Conservation (phyloP, 164 flowering plant genomes). For the Santalum album region DNA sequence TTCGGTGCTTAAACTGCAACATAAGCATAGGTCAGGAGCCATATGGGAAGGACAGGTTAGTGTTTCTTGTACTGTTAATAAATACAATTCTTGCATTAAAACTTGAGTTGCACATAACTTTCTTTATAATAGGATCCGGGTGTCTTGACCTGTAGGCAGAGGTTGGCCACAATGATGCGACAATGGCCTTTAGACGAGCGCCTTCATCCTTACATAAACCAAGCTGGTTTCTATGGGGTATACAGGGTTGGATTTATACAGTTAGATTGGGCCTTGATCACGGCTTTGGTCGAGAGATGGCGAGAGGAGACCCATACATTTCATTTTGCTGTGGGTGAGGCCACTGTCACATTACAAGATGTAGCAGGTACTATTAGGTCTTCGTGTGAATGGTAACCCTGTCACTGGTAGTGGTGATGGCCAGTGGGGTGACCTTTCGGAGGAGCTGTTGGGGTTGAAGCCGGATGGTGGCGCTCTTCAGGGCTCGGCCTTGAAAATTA, state of each 20-base stretch:
- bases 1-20: too few species aligned
- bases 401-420: slow-evolving; percentile 3
- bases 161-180: neutral
- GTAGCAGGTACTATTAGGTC: neutral
- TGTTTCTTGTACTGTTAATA: neutral
- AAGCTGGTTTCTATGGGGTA: slow-evolving; percentile 11
- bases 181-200: slow-evolving; percentile 1
- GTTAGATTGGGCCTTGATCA: slow-evolving; percentile 7
- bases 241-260: slow-evolving; percentile 7
- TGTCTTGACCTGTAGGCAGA: neutral
- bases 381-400: neutral
- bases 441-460: neutral
- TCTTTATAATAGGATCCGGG: neutral
- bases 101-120: neutral
- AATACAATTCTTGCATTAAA: neutral
- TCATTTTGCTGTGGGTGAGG: slow-evolving; percentile 10
- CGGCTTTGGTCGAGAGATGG: slow-evolving; percentile 15
- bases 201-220: neutral
- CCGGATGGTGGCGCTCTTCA: neutral
- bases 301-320: slow-evolving; percentile 12
- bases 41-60: neutral
- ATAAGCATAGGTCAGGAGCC: neutral
- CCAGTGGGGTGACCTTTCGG: neutral
- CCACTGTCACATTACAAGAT: slow-evolving; percentile 8
- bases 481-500: neutral